These are phyloP conservation scores for Monilinia vaccinii-corymbosi DNA, from an alignment of 2,329 filamentous ascomycete genomes.

Conservation along the genomic window DNA sequence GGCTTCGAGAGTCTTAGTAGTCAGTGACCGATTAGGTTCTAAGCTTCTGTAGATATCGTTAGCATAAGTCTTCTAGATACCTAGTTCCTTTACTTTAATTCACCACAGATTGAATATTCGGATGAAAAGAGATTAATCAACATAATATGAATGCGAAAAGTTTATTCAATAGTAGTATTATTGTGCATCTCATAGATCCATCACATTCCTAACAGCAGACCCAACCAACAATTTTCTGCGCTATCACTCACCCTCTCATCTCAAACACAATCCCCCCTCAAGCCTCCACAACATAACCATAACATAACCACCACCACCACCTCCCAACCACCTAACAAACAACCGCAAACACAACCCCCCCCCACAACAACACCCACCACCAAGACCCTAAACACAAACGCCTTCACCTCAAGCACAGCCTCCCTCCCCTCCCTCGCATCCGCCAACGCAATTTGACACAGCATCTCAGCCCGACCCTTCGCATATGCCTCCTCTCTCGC, in stretches of 20 bases:
- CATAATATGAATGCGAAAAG: too few relatives aligned
- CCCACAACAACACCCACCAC: not conserved
- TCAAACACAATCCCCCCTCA: not conserved
- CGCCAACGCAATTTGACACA: not conserved
- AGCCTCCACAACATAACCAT: too few relatives aligned
- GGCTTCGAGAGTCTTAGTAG: too few relatives aligned
- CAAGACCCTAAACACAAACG: not conserved
- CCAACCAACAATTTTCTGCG: not conserved
- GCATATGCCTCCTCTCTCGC: not conserved
- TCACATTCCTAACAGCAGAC: not conserved
- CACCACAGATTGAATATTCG: too few relatives aligned
- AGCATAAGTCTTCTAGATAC: too few relatives aligned
- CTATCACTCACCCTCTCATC: not conserved
- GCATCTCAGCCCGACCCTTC: not conserved
- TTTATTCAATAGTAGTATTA: not conserved
- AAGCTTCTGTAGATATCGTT: too few relatives aligned
- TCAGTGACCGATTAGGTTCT: too few relatives aligned
- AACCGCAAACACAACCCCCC: not conserved
- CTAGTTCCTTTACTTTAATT: too few relatives aligned
- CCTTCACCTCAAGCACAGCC: rapidly evolving
- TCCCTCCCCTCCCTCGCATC: not conserved
- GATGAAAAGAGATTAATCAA: too few relatives aligned
- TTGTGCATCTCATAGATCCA: not conserved
- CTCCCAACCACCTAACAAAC: not conserved
- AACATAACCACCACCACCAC: not conserved